phyloP scores from a whole-genome alignment of 306 rosid genomes.

The Rubus parviflorus region DNA sequence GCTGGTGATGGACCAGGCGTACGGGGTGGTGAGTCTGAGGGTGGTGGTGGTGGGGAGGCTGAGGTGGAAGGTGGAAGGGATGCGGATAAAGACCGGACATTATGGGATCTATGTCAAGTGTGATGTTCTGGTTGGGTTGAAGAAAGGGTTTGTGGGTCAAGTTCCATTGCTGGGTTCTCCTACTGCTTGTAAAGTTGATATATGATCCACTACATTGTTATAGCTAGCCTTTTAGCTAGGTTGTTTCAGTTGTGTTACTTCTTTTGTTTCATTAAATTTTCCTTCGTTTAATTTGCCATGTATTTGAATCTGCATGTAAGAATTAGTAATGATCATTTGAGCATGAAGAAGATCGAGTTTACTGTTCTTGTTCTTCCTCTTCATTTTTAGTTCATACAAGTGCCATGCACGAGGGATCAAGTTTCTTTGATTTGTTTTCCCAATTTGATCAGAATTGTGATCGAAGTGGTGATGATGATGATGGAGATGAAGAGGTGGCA shows the following conservation, averaged over 20 bases:
- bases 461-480: background rate
- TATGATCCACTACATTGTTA: constrained; percentile 28
- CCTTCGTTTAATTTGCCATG: background rate
- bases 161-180: constrained; percentile 69
- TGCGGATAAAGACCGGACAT: constrained; percentile 53
- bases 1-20: constrained; percentile 46
- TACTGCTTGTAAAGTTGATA: constrained; percentile 52
- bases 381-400: background rate
- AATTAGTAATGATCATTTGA: background rate
- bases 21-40: constrained; percentile 64
- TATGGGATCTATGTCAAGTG: constrained; percentile 61
- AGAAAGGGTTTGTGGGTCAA: constrained; percentile 72
- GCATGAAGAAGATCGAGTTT: no score
- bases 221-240: background rate
- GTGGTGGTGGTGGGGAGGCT: constrained; percentile 63
- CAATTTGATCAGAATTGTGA: background rate
- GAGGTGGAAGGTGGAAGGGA: constrained; percentile 67
- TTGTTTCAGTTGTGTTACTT: background rate
- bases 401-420: background rate
- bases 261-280: background rate
- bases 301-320: no score
- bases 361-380: background rate
- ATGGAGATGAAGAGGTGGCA: constrained; percentile 5
- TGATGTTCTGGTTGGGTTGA: constrained; percentile 64
- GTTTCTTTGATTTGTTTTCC: background rate